Conservation (phyloP, 805 yeast species). For the Aciculoconidium aculeatum region DNA sequence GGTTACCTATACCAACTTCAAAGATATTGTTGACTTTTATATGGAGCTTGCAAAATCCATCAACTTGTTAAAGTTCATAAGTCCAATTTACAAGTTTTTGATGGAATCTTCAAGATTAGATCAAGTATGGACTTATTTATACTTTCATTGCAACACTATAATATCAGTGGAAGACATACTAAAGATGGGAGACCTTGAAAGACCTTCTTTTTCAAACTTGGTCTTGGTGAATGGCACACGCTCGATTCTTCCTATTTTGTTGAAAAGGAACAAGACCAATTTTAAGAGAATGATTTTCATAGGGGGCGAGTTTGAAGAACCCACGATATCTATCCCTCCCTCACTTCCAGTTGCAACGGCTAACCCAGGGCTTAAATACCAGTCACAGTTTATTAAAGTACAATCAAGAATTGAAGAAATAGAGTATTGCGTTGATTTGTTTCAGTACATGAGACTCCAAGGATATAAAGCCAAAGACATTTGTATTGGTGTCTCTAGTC, state of each 20-base stretch:
- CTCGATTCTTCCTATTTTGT: slow-evolving; percentile 3
- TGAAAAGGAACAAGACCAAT: slow-evolving; percentile 1
- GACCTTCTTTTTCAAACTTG: too few species aligned
- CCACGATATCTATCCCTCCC: too few species aligned
- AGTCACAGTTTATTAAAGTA: slow-evolving; percentile 9
- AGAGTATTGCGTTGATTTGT: slow-evolving; percentile 39
- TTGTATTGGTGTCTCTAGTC: slow-evolving; percentile 35
- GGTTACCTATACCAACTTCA: slow-evolving; percentile 1
- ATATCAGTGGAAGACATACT: too few species aligned
- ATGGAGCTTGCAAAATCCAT: slow-evolving; percentile 1
- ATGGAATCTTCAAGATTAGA: background rate
- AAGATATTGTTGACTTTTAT: slow-evolving; percentile 6
- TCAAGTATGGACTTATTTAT: slow-evolving; percentile 8
- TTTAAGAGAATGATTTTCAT: slow-evolving; percentile 6
- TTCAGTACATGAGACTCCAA: slow-evolving; percentile 39
- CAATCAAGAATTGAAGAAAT: slow-evolving; percentile 29
- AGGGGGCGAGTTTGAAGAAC: slow-evolving; percentile 8
- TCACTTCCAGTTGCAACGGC: too few species aligned
- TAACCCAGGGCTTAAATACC: slow-evolving; percentile 9
- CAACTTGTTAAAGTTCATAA: slow-evolving; percentile 2
- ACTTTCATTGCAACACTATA: slow-evolving; percentile 5
- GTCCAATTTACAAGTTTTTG: slow-evolving; percentile 7
- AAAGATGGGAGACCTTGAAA: too few species aligned
- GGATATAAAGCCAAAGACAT: slow-evolving; percentile 38
- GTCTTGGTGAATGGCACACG: slow-evolving; percentile 6